Percentiles rank a stretch among this genome's conserved stretches.
Conservation (phyloP, 1,284 basidiomycete species). For the Wallemia hederae region DNA sequence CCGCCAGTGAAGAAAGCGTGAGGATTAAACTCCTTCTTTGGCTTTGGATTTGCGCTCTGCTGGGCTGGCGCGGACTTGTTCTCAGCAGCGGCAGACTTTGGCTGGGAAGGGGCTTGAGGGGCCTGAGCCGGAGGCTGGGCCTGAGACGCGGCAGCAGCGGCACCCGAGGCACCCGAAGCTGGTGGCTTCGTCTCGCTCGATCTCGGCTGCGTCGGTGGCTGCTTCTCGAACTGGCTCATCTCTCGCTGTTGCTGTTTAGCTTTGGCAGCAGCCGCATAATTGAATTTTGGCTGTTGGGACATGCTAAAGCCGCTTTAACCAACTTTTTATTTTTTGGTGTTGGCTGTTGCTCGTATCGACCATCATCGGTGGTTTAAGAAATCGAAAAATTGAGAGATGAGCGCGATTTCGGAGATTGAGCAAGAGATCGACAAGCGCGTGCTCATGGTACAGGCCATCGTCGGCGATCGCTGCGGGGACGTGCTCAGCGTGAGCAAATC, state of each 20-base stretch:
- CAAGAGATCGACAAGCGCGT: not conserved
- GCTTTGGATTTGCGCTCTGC: not conserved
- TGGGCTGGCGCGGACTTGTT: no score
- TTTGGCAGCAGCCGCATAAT: not conserved
- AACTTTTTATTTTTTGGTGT: not conserved
- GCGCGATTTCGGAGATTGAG: not conserved
- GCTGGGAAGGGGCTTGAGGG: no score
- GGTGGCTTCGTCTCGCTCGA: not conserved
- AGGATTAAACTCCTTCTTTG: not conserved
- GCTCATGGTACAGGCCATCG: not conserved
- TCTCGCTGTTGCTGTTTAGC: not conserved
- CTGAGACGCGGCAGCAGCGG: no score
- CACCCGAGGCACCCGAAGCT: no score
- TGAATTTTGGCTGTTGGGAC: not conserved
- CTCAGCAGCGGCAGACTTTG: no score
- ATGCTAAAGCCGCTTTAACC: not conserved
- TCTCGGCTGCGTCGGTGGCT: not conserved
- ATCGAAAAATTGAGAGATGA: not conserved
- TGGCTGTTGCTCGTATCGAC: not conserved
- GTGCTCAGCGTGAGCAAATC: not conserved
- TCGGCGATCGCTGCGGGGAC: not conserved
- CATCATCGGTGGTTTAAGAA: not conserved
- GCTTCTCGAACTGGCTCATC: not conserved
- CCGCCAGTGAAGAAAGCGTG: not conserved
- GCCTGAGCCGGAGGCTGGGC: no score